These are phyloP conservation scores for Penicillium sp. DNA, from an alignment of 2,329 filamentous ascomycete genomes.

Conservation along the genomic window DNA sequence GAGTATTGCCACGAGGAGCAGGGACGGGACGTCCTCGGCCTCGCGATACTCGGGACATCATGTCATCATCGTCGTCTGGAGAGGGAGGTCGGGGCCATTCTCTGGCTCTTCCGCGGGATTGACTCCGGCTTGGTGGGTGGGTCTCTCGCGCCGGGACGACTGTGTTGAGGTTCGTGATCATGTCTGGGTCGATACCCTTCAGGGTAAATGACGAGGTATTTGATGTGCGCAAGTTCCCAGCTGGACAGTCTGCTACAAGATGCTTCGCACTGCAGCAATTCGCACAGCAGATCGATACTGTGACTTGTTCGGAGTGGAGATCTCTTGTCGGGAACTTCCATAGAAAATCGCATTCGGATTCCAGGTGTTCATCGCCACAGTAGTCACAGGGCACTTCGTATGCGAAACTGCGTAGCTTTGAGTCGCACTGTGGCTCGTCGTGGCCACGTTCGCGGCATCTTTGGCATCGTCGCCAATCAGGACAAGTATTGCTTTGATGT, in stretches of 20 bases:
- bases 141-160: conserved; percentile 12
- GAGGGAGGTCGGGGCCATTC: conserved; percentile 26
- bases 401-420: conserved; percentile 58
- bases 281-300: conserved; percentile 46
- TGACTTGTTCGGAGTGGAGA: conserved; percentile 28
- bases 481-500: conserved; percentile 42
- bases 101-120: not conserved
- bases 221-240: conserved; percentile 29
- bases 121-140: conserved; percentile 2
- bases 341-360: conserved; percentile 58
- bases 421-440: conserved; percentile 49
- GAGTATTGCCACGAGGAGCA: conserved; percentile 24
- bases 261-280: conserved; percentile 45
- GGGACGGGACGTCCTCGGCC: conserved; percentile 28
- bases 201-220: conserved; percentile 40
- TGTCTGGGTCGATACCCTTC: conserved; percentile 35
- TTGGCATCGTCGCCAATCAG: conserved; percentile 42
- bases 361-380: conserved; percentile 60
- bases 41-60: conserved; percentile 25
- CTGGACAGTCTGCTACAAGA: conserved; percentile 44
- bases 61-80: conserved; percentile 37
- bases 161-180: conserved; percentile 41
- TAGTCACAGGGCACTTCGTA: conserved; percentile 57
- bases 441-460: conserved; percentile 67
- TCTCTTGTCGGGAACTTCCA: conserved; percentile 49